phyloP scores from a whole-genome alignment of 1,139 yeast genomes.

The Debaryomyces sp. region DNA sequence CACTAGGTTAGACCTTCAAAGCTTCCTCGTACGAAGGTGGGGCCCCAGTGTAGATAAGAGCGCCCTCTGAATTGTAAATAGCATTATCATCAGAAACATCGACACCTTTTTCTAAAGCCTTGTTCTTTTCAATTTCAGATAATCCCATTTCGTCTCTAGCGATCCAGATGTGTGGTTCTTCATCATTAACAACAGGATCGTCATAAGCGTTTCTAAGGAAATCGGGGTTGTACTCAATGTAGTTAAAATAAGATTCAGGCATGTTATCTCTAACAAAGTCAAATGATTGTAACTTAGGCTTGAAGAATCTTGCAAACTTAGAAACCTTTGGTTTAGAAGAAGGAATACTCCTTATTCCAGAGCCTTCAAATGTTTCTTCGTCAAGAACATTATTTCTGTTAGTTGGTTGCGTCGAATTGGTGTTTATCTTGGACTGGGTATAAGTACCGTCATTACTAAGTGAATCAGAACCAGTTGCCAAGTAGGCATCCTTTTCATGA shows the following conservation, averaged over 20 bases:
- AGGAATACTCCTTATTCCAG: constrained; percentile 5
- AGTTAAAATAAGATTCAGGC: constrained; percentile 46
- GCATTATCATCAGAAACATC: constrained; percentile 63
- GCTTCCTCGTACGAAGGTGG: constrained; percentile 63
- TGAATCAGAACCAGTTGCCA: constrained; percentile 1
- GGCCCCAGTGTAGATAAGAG: constrained; percentile 54
- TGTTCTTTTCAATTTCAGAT: constrained; percentile 59
- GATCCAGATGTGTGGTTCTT: constrained; percentile 70
- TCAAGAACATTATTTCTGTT: constrained; percentile 8
- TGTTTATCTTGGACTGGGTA: not conserved
- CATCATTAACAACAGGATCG: constrained; percentile 63
- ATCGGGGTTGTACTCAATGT: constrained; percentile 45
- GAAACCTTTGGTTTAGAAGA: constrained; percentile 20
- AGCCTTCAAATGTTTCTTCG: constrained; percentile 10
- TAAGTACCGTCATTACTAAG: constrained; percentile 1
- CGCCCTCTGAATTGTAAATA: constrained; percentile 56
- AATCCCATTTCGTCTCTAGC: constrained; percentile 72
- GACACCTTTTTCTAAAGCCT: constrained; percentile 57
- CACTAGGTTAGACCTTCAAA: constrained; percentile 29
- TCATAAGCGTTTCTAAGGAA: constrained; percentile 59
- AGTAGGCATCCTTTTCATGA: constrained; percentile 3
- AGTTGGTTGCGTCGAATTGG: not conserved
- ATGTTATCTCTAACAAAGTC: constrained; percentile 39
- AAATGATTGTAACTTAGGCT: constrained; percentile 43
- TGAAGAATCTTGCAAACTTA: constrained; percentile 42